Evolutionary conservation across 495 filamentous ascomycete genomes (phyloP).

Genomic region (Chaetomium cochliodes): DNA sequence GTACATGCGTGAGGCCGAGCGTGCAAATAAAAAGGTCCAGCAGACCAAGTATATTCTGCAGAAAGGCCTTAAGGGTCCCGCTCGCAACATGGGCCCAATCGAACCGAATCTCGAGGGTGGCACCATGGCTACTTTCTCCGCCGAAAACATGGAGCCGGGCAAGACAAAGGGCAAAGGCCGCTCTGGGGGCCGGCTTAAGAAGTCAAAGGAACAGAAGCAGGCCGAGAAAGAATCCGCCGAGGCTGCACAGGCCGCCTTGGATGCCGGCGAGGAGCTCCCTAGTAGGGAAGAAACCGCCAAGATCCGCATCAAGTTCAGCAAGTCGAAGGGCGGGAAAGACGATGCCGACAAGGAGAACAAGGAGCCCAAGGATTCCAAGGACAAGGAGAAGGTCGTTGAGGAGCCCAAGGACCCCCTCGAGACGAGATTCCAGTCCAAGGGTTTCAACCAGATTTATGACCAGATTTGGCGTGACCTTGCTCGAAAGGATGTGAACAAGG

Average conservation of each 20-base stretch:
- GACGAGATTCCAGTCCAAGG: slow-evolving; percentile 75
- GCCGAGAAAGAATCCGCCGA: slow-evolving; percentile 91
- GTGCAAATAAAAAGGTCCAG: slow-evolving; percentile 83
- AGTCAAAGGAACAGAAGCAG: slow-evolving; percentile 96
- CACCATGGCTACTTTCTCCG: slow-evolving; percentile 81
- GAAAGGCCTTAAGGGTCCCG: slow-evolving; percentile 77
- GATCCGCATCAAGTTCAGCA: slow-evolving; percentile 56
- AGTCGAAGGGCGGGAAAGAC: slow-evolving; percentile 35
- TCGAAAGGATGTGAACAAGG: slow-evolving; percentile 88
- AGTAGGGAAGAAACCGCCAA: slow-evolving; percentile 66
- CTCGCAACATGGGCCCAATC: slow-evolving; percentile 70
- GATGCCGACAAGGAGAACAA: slow-evolving; percentile 44
- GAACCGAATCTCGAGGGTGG: slow-evolving; percentile 85
- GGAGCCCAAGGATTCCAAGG: slow-evolving; percentile 54
- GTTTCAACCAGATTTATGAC: slow-evolving; percentile 95
- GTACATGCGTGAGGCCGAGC: slow-evolving; percentile 74
- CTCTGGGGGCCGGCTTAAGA: slow-evolving; percentile 68
- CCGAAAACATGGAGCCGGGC: slow-evolving; percentile 58
- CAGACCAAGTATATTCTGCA: slow-evolving; percentile 79
- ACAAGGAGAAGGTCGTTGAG: slow-evolving; percentile 63
- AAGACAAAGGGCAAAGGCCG: slow-evolving; percentile 66
- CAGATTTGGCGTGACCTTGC: slow-evolving; percentile 97
- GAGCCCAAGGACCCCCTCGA: slow-evolving; percentile 50
- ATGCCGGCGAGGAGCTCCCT: slow-evolving; percentile 75
- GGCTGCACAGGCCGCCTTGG: slow-evolving; percentile 79